phyloP scores from a whole-genome alignment of 768 basidiomycete genomes.

The Suillus variegatus region DNA sequence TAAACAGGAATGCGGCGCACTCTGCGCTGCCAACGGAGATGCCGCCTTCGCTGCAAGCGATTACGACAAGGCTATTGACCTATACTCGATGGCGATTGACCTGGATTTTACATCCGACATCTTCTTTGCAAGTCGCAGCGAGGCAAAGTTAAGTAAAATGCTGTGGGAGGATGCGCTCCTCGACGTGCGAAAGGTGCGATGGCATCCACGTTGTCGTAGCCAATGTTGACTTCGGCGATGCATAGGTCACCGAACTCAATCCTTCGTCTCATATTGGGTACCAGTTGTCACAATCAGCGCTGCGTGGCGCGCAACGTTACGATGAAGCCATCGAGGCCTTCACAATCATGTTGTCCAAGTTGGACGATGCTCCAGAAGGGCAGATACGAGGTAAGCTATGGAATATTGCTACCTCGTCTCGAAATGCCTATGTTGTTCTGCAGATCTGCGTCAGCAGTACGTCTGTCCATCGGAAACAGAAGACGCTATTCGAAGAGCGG shows the following conservation, averaged over 20 bases:
- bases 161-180: background rate
- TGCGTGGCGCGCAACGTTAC: background rate
- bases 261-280: background rate
- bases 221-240: background rate
- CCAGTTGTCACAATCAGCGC: background rate
- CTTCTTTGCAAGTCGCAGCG: background rate
- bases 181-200: background rate
- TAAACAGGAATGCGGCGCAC: background rate
- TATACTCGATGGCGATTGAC: background rate
- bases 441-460: background rate
- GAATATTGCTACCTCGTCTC: too few species aligned
- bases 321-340: background rate
- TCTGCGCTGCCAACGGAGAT: background rate
- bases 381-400: background rate
- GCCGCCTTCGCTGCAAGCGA: background rate
- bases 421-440: background rate
- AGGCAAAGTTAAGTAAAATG: background rate
- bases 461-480: background rate
- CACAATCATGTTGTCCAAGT: background rate
- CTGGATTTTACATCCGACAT: background rate
- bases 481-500: accelerated
- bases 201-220: accelerated
- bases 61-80: background rate
- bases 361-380: background rate
- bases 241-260: background rate